Evolutionary conservation across 257 asterid genomes (phyloP).

Genomic region (Fraxinus pennsylvanica): DNA sequence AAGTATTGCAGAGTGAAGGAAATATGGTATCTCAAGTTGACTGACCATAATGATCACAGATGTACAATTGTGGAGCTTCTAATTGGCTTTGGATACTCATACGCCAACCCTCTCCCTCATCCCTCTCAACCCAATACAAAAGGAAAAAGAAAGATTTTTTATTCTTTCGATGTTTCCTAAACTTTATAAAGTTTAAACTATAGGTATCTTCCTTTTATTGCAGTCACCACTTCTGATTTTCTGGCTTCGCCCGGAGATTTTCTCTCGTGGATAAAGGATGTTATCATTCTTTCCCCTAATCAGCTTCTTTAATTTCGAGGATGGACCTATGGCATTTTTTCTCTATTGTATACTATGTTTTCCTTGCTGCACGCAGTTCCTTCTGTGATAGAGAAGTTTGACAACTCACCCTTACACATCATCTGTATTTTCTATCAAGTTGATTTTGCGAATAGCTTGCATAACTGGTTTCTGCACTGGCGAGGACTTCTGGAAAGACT

Average conservation of each 20-base stretch:
- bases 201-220: not conserved
- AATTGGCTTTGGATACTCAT: not conserved
- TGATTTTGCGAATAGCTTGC: not conserved
- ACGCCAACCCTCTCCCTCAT: not conserved
- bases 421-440: not conserved
- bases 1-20: not conserved
- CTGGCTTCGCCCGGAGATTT: not conserved
- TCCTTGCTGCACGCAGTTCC: not conserved
- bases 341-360: not conserved
- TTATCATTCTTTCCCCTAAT: not conserved
- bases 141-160: not conserved
- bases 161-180: constrained; percentile 3
- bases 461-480: not conserved
- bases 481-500: not conserved
- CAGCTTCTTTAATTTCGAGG: not conserved
- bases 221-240: not conserved
- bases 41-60: not conserved
- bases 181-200: not conserved
- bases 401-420: not conserved
- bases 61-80: not conserved
- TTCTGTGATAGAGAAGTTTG: not conserved
- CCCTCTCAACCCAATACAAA: not conserved
- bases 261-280: not conserved
- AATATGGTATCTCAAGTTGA: not conserved
- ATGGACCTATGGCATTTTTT: not conserved